Evolutionary conservation across 371 early-diverging fungal species (phyloP).

Genomic region (Rhizopus delemar): DNA sequence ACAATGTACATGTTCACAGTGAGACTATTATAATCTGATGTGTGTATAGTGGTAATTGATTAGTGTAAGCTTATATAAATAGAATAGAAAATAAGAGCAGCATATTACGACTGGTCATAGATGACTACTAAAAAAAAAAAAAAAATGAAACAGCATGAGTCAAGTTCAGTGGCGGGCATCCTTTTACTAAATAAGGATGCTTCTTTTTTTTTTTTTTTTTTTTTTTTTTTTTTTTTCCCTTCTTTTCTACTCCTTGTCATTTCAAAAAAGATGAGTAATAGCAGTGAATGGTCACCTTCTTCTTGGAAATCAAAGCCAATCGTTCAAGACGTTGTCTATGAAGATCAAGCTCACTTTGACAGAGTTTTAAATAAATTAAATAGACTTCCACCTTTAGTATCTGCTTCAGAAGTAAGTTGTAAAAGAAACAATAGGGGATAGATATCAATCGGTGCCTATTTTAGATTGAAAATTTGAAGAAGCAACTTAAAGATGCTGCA

Average conservation of each 20-base stretch:
- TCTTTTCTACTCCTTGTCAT: not conserved
- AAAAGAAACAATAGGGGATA: not conserved
- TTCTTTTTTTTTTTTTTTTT: too few species aligned
- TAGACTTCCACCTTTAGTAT: constrained; percentile 89
- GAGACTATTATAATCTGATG: too few species aligned
- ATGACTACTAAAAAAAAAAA: too few species aligned
- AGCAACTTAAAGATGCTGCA: constrained; percentile 86
- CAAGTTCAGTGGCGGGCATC: too few species aligned
- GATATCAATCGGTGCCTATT: not conserved
- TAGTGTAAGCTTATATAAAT: too few species aligned
- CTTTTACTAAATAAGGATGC: too few species aligned
- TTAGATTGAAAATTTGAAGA: constrained; percentile 80
- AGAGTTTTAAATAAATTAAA: constrained; percentile 76
- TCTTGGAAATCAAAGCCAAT: constrained; percentile 86
- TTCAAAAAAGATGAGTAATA: not conserved
- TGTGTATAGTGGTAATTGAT: too few species aligned
- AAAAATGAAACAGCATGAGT: too few species aligned
- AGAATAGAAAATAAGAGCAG: too few species aligned
- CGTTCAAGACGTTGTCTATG: constrained; percentile 89
- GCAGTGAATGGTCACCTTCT: constrained; percentile 69
- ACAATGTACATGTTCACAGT: too few species aligned
- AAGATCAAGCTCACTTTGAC: constrained; percentile 69
- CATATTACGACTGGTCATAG: too few species aligned
- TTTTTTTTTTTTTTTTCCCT: not conserved
- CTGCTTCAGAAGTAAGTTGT: constrained; percentile 74